A percentile compares a stretch with the other conserved stretches of the same genome.
These are phyloP conservation scores for Scheffersomyces titani DNA, from an alignment of 1,139 yeast species.

Conservation along the genomic window DNA sequence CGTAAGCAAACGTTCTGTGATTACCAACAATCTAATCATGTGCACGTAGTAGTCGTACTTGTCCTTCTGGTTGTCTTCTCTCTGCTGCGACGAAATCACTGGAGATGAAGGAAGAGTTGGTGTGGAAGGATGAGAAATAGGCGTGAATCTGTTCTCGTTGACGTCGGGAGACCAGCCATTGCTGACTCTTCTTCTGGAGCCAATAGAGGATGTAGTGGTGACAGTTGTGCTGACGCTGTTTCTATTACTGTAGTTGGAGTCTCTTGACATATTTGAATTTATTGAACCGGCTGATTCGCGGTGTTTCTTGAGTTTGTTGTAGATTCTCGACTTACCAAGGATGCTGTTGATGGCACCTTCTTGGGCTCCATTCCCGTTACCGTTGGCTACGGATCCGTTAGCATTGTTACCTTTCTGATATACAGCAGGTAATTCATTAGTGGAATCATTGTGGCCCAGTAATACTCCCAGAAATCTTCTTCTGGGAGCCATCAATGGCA, in stretches of 20 bases:
- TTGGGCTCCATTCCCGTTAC: neutral
- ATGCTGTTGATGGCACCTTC: constrained; percentile 30
- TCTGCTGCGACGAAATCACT: constrained; percentile 23
- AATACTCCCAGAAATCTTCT: constrained; percentile 28
- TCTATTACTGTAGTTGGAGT: constrained; percentile 22
- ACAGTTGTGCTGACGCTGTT: constrained; percentile 29
- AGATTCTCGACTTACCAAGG: constrained; percentile 38
- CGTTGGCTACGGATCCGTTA: constrained; percentile 1
- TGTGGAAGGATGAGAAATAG: neutral
- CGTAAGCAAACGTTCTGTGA: constrained; percentile 16
- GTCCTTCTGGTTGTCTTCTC: constrained; percentile 32
- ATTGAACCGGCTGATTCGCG: constrained; percentile 40
- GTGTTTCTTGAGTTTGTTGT: constrained; percentile 39
- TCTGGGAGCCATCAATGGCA: constrained; percentile 17
- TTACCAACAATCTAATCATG: constrained; percentile 11
- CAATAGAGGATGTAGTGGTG: constrained; percentile 18
- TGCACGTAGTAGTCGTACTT: constrained; percentile 43
- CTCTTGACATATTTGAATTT: constrained; percentile 26
- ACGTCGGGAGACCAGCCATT: constrained; percentile 15
- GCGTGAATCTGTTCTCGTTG: constrained; percentile 8
- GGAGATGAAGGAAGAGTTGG: constrained; percentile 13
- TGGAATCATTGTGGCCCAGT: constrained; percentile 15
- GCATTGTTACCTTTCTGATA: constrained; percentile 2
- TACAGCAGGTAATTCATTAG: neutral
- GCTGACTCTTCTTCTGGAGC: constrained; percentile 28